These are phyloP conservation scores for Choiromyces venosus DNA, from an alignment of 495 filamentous ascomycete genomes.

Conservation along the genomic window DNA sequence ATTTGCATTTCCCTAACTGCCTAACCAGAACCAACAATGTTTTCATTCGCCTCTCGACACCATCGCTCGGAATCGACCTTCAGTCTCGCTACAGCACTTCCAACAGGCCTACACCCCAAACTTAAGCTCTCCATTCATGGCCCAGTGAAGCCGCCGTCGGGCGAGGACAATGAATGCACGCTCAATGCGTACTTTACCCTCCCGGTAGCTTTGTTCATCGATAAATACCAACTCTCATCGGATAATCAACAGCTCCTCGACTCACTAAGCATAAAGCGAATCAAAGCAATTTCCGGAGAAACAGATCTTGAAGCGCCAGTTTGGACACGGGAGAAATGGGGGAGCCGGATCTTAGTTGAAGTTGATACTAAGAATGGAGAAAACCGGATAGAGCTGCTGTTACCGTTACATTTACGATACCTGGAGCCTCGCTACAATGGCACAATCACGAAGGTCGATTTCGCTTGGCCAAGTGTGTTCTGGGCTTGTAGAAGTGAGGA, in stretches of 20 bases:
- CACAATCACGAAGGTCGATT: constrained; percentile 52
- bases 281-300: constrained; percentile 67
- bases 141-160: constrained; percentile 43
- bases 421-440: constrained; percentile 54
- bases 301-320: constrained; percentile 91
- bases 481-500: constrained; percentile 80
- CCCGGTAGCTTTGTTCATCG: constrained; percentile 75
- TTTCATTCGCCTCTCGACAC: constrained; percentile 87
- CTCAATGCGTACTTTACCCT: constrained; percentile 81
- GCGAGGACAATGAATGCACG: constrained; percentile 50
- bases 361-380: constrained; percentile 45
- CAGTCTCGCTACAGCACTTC: constrained; percentile 55
- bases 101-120: constrained; percentile 83
- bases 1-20: constrained; percentile 11
- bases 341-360: constrained; percentile 70
- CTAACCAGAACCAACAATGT: constrained; percentile 61
- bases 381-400: constrained; percentile 45
- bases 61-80: constrained; percentile 52
- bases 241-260: constrained; percentile 62
- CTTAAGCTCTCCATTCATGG: constrained; percentile 56
- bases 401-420: constrained; percentile 87
- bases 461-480: constrained; percentile 70
- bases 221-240: constrained; percentile 72
- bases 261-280: constrained; percentile 65
- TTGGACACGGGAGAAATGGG: constrained; percentile 73